Evolutionary conservation across 306 rosid species (phyloP), one percentile per base, ranked within the genome.

Genomic region (Bauhinia variegata): DNA sequence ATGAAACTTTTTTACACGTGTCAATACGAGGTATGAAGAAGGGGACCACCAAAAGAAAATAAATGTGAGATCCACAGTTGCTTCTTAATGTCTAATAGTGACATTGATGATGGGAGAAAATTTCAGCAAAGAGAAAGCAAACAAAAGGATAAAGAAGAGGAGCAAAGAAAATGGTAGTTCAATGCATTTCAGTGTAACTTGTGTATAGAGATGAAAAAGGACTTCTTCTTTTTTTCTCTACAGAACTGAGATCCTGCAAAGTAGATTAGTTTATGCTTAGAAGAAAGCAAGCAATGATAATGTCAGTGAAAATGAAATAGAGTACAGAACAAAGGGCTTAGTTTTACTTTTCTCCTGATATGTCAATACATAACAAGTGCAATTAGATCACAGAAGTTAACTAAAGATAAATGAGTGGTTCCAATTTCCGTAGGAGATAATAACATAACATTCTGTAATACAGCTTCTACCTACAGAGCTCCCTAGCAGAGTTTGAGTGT

Each of bases 1-100:
- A 7, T 51, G 37, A 44, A 60, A 37, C 10, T 18, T 68, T 53
- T 60, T 8, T 31, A 14, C 69, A 68, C 30, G 28, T 66, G 67
- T 69, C 74, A 56, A 16, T 32, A 50, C 14, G 16, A 75, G 58
- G 62, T 19, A 67, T 15, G 15, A 16, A 11, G 11, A n/a, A 4
- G 60, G 71, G 52, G 68, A 28, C 17, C 75, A 23, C 5, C 7
- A 47, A n/a, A n/a, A 10, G 36, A 37, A 47, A 48, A 15, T 0
- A 42, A 48, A 65, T 43, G 41, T 65, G 36, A 37, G 49, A 49
- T 50, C 10, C 28, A 15, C 16, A 18, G 47, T 36, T 17, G 13
- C 2, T 32, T 63, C 31, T 30, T 15, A 50, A 16, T 16, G 51
- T 46, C 18, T 46, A 46, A 13, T 46, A 41, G 1, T 36, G 6